Conservation (phyloP, 208 protist species). For the Trypanosoma boissoni region DNA sequence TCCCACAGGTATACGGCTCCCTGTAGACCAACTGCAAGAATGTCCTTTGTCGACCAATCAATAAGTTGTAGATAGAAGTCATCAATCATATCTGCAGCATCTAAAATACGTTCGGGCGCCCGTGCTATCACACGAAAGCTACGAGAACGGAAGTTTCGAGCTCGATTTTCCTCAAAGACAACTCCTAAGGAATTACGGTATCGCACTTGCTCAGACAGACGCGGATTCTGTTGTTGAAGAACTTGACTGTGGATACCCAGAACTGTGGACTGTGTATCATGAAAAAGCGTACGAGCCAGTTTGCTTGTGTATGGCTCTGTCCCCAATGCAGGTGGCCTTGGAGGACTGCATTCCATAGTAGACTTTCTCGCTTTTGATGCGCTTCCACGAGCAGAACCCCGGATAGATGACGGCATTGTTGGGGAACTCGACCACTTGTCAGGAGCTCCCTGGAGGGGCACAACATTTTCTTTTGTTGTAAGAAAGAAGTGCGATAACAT, state of each 20-base stretch:
- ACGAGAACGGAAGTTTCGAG: constrained; percentile 72
- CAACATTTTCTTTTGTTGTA: constrained; percentile 66
- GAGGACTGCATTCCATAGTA: constrained; percentile 9
- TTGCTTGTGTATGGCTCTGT: constrained; percentile 80
- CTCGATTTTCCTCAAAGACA: constrained; percentile 80
- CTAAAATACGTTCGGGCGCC: constrained; percentile 95
- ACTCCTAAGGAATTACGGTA: constrained; percentile 73
- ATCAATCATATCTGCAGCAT: constrained; percentile 97
- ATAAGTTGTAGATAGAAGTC: constrained; percentile 99
- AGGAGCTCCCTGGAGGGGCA: constrained; percentile 38
- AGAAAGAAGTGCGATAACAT: constrained; percentile 75
- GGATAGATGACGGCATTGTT: constrained; percentile 12
- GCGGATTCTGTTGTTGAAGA: constrained; percentile 13
- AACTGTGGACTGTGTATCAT: constrained; percentile 65
- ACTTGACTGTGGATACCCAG: constrained; percentile 45
- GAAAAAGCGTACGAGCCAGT: constrained; percentile 74
- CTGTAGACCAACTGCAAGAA: constrained; percentile 97
- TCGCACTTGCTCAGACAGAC: constrained; percentile 39
- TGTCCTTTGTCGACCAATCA: constrained; percentile 93
- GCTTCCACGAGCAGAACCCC: constrained; percentile 10
- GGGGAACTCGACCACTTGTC: constrained; percentile 26
- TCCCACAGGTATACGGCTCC: constrained; percentile 98
- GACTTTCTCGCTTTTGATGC: constrained; percentile 12
- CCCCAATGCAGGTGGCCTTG: constrained; percentile 20
- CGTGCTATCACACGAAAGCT: constrained; percentile 90